Base-by-base conservation (phyloP, 345 rosid species). In the Populus nigra region DNA sequence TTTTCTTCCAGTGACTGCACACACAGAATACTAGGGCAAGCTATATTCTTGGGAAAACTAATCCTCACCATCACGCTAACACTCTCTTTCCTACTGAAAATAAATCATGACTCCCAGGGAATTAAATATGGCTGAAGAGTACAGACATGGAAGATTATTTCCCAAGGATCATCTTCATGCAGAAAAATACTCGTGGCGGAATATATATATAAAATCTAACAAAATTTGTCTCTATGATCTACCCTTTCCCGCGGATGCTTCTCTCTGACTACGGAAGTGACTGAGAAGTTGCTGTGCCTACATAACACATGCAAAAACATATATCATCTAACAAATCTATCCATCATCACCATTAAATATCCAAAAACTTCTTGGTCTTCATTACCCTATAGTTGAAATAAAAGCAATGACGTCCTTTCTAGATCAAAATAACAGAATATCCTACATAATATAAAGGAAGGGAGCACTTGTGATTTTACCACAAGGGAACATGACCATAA, bases 281-380 rank as follows among this genome's bases (percentile, higher is more conserved):
- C 97, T 87, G 11, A 95, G 92, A 82, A 92, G 97, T 81, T 93
- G 99, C 68, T 89, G 99, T 75, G 99, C 99, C 98, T 93, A 88
- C 83, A 87, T 63, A 47, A 83, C 25, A 72, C 22, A 43, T 53
- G 36, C 63, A 63, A 63, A 75, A 13, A 57, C 79, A 66, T 39
- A 65, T 33, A 83, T 62, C 75, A 86, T 77, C 59, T 74, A 18
- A 23, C 41, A 27, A 23, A 74, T 29, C 7, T 41, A 17, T 10
- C n/a, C 68, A 41, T 68, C 76, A 68, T 70, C 49, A 68, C 39
- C 29, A 57, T 57, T n/a, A 57, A 9, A 65, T 61, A 50, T 20
- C 25, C 7, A 50, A 38, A 38, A 65, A 45, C 77, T 69, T 23
- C 50, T 6, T 20, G 39, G 43, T n/a, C 63, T 41, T 43, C 69